Conservation (phyloP, 192 early-diverging fungal genomes). For the Jimgerdemannia lactiflua region DNA sequence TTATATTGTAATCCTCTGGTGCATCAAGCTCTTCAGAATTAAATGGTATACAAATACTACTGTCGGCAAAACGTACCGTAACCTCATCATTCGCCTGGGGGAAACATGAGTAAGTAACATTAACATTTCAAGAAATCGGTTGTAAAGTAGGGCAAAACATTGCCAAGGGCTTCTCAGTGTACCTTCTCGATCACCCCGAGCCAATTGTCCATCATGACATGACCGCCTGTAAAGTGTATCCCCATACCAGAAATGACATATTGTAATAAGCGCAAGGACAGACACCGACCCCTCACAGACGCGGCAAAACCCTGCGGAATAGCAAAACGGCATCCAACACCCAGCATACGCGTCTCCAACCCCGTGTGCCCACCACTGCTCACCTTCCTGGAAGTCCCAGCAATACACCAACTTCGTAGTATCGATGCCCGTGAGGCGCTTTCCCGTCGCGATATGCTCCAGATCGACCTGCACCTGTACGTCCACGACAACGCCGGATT, state of each 20-base stretch:
- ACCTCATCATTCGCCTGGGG: conserved; percentile 34
- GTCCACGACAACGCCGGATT: conserved; percentile 33
- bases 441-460: conserved; percentile 26
- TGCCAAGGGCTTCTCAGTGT: not conserved
- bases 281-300: not conserved
- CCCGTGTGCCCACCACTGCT: not conserved
- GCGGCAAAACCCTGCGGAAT: not conserved
- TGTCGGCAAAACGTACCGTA: conserved; percentile 23
- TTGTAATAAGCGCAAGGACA: no score
- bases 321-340: not conserved
- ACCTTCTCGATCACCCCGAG: conserved; percentile 37
- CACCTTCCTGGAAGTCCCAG: conserved; percentile 24
- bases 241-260: no score
- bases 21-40: conserved; percentile 30
- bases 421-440: conserved; percentile 29
- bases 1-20: conserved; percentile 24
- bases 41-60: conserved; percentile 26
- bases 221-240: conserved; percentile 8
- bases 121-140: conserved; percentile 1
- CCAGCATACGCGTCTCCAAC: not conserved
- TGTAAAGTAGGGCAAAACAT: conserved; percentile 1
- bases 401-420: conserved; percentile 31
- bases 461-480: conserved; percentile 33
- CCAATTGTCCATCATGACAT: conserved; percentile 39
- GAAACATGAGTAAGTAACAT: not conserved